Evolutionary conservation across 257 asterid genomes (phyloP), one percentile per base, ranked within the genome.

Genomic region (Solanum bulbocastanum): DNA sequence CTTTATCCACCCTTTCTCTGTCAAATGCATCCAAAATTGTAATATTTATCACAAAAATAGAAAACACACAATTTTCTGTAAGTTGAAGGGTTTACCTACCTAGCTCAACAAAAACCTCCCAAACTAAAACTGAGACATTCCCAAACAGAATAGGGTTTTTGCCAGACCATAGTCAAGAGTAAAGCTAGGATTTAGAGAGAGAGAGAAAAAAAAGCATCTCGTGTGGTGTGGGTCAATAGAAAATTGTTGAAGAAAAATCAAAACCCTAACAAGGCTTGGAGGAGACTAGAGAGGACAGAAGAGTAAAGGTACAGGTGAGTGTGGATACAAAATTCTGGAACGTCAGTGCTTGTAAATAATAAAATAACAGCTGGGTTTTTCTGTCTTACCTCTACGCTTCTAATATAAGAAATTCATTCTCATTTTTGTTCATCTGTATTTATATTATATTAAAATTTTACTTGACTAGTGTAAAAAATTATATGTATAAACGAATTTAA

Each of bases 1-100:
- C 87, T 90, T 66, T 78, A 33, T 73, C 84, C 87, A 25, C 87
- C 72, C 94, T 91, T 89, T 74, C 92, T 88, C 90, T 88, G 87
- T 91, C 93, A 60, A 86, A 84, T 86, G 32, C 83, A 86, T 22
- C 44, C 81, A 52, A 36, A 69, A 71, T 42, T 71, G 32, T 42
- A 25, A 68, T 56, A n/a, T 42, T 6, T 69, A 25, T 39, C 16
- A 30, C n/a, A 62, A 60, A 84, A 18, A 66, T 15, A n/a, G 23
- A 56, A 56, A 20, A 56, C n/a, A 56, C n/a, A 18, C 65, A 56
- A 56, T 18, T 18, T 56, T 56, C 65, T 56, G 65, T 56, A 56
- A 42, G 60, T 69, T 66, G 68, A 72, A 85, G 22, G 13, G 8
- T 44, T 42, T 86, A 69, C 87, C 15, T 69, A 74, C 36, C 76